phyloP scores from a whole-genome alignment of 2,329 filamentous ascomycete genomes.

The Fonsecaea pedrosoi region DNA sequence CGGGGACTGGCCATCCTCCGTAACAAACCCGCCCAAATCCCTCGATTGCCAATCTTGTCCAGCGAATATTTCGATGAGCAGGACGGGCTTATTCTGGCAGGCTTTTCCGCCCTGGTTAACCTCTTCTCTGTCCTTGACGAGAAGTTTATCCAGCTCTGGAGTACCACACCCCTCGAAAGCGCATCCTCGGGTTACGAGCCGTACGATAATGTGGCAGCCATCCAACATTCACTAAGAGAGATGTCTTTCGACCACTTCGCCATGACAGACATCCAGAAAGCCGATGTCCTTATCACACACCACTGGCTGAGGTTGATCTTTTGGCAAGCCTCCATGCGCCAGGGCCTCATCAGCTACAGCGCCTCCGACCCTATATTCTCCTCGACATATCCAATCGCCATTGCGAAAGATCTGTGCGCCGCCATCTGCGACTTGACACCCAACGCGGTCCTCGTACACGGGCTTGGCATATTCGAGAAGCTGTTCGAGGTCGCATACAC shows the following conservation, averaged over 20 bases:
- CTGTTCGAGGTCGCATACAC: conserved; percentile 39
- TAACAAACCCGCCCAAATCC: conserved; percentile 40
- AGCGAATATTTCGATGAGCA: conserved; percentile 40
- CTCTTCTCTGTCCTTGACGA: conserved; percentile 41
- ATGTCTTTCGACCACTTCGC: conserved; percentile 44
- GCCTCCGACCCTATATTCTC: conserved; percentile 65
- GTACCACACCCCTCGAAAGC: conserved; percentile 27
- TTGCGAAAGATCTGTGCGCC: conserved; percentile 63
- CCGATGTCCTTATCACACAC: conserved; percentile 71
- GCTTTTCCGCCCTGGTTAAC: conserved; percentile 38
- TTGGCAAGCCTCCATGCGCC: conserved; percentile 73
- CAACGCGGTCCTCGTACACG: conserved; percentile 38
- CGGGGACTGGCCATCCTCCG: conserved; percentile 40
- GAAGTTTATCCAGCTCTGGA: conserved; percentile 39
- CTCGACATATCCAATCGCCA: conserved; percentile 68
- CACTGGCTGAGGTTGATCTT: conserved; percentile 75
- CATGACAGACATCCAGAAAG: conserved; percentile 68
- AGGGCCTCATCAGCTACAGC: conserved; percentile 67
- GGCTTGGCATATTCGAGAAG: conserved; percentile 40
- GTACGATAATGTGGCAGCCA: conserved; percentile 36
- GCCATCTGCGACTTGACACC: conserved; percentile 31
- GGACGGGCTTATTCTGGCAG: conserved; percentile 38
- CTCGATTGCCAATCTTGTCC: conserved; percentile 33
- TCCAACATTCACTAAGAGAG: conserved; percentile 39
- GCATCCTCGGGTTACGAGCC: conserved; percentile 24